Evolutionary conservation across 805 yeast genomes (phyloP), one percentile per base, ranked within the genome.

Genomic region (Starmerella gropengiesseri): DNA sequence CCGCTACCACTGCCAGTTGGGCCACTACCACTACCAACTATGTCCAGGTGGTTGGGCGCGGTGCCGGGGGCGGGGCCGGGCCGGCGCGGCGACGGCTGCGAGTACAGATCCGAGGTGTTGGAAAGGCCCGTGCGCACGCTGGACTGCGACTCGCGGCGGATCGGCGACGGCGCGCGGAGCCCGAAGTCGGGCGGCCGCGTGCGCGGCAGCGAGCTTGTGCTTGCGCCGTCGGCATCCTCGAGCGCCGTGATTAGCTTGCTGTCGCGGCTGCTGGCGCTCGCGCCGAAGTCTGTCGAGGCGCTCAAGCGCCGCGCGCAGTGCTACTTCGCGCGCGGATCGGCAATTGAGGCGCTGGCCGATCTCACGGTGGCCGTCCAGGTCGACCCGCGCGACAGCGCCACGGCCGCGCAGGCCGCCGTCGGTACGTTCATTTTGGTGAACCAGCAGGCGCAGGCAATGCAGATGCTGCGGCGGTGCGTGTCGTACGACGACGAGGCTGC

Each of bases 401-500:
- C 54, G 3, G 51, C 60, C 26, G 62, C 66, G 13, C 43, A 49
- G 32, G 57, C 74, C 17, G 71, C 71, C 43, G 49, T 50, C 5
- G 55, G 52, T 16, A 60, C 72, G 38, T 77, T 68, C 51, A 70
- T 76, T 6, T 65, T 75, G 30, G 38, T 51, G 31, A 41, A 67
- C 29, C 74, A 75, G 31, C 74, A 69, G 45, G 73, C 73, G 13
- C 67, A 67, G 20, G 70, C 81, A 0, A 61, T 72, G 53, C 66
- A 60, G 45, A 66, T 68, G 30, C 65, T 78, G 20, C 73, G 78
- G 51, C 76, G 72, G 49, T 86, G 96, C 58, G 63, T 89, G 37
- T 76, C 81, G 42, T 69, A 75, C 33, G 89, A 89, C 59, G 81
- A 84, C 60, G 95, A 84, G 48, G 71, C 70, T 50, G 62, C 63